phyloP scores from a whole-genome alignment of 805 yeast species.

The Candida alai region DNA sequence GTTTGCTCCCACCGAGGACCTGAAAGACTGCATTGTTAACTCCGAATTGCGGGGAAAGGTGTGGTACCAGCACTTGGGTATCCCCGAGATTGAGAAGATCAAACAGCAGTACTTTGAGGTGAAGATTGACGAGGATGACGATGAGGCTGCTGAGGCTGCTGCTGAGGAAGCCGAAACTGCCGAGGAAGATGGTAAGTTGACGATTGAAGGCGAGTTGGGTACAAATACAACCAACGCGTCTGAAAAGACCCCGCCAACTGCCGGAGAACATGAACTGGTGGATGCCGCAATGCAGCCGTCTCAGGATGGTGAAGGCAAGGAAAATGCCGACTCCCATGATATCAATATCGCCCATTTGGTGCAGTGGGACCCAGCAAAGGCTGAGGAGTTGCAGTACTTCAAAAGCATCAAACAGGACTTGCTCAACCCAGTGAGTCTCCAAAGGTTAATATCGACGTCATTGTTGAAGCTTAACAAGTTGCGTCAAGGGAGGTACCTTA shows the following conservation, averaged over 20 bases:
- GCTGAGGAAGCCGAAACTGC: conserved; percentile 13
- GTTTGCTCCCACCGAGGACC: conserved; percentile 36
- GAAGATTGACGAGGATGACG: conserved; percentile 8
- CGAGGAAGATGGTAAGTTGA: conserved; percentile 9
- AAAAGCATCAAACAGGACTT: conserved; percentile 21
- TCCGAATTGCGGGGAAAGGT: conserved; percentile 27
- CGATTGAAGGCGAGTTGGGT: not conserved
- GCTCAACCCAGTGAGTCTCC: conserved; percentile 27
- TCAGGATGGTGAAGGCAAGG: conserved; percentile 4
- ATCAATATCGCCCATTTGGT: conserved; percentile 30
- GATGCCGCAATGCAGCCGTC: conserved; percentile 7
- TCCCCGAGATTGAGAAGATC: conserved; percentile 25
- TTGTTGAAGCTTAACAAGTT: conserved; percentile 34
- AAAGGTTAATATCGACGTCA: conserved; percentile 29
- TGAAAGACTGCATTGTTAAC: conserved; percentile 30
- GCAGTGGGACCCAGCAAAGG: conserved; percentile 33
- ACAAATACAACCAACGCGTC: conserved; percentile 2
- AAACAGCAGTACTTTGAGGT: conserved; percentile 15
- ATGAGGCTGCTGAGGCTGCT: conserved; percentile 8
- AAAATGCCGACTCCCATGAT: conserved; percentile 9
- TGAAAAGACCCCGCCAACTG: too few relatives aligned
- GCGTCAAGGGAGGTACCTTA: conserved; percentile 37
- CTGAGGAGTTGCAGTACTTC: conserved; percentile 20
- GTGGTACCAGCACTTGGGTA: conserved; percentile 40
- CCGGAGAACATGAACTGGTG: conserved; percentile 9